Evolutionary conservation across 2,329 filamentous ascomycete species (phyloP).

Genomic region (Paecilomyces sp.): DNA sequence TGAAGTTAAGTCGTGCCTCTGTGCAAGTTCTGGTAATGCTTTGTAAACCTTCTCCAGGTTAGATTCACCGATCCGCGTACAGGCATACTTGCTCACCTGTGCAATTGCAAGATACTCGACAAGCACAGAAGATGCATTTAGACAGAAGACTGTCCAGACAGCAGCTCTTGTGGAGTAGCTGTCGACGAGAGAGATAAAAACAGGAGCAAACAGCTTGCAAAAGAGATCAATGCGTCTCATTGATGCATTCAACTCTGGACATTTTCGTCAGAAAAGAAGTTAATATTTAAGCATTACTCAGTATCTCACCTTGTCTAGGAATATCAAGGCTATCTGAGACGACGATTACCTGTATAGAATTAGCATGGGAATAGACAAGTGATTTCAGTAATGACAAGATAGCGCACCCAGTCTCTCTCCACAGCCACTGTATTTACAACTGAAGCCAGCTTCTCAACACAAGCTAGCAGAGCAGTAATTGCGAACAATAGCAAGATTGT

Average conservation of each 20-base stretch:
- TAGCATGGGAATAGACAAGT: background rate
- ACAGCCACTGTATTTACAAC: conserved; percentile 61
- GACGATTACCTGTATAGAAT: conserved; percentile 18
- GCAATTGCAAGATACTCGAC: conserved; percentile 36
- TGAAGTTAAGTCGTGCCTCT: background rate
- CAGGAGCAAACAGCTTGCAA: conserved; percentile 50
- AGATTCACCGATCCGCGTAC: background rate
- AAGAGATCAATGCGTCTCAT: conserved; percentile 53
- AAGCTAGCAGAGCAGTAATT: conserved; percentile 49
- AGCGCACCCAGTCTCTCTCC: conserved; percentile 59
- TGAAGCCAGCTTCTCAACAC: conserved; percentile 60
- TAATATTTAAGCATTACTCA: conserved; percentile 10
- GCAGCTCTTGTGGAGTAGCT: conserved; percentile 38
- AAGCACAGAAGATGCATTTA: conserved; percentile 36
- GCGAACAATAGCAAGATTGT: conserved; percentile 20
- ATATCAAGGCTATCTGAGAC: conserved; percentile 25
- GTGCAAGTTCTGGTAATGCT: conserved; percentile 12
- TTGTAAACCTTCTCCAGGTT: conserved; percentile 10
- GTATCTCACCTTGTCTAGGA: conserved; percentile 35
- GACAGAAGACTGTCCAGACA: conserved; percentile 39
- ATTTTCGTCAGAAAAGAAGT: conserved; percentile 6
- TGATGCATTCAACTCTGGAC: conserved; percentile 40
- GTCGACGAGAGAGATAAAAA: conserved; percentile 43
- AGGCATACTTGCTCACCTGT: conserved; percentile 15
- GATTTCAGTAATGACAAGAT: background rate